Percentiles rank a stretch among this genome's conserved stretches.
These are phyloP conservation scores for Malus hybrid DNA, from an alignment of 331 rosid genomes.

Conservation along the genomic window DNA sequence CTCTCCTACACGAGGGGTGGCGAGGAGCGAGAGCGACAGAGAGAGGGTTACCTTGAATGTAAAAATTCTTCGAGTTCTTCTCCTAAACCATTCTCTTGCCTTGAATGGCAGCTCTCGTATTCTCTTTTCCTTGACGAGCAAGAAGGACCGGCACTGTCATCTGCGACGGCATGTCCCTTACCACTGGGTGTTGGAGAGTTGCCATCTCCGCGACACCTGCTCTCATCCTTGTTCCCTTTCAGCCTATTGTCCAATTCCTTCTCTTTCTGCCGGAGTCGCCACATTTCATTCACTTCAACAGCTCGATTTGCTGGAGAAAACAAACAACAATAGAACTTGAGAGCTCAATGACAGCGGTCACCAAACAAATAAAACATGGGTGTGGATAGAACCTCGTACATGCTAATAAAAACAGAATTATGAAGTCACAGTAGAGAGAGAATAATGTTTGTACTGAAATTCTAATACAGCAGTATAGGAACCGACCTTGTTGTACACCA, in stretches of 20 bases:
- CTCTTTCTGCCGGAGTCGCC: constrained; percentile 71
- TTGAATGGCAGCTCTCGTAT: constrained; percentile 30
- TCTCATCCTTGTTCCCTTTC: constrained; percentile 34
- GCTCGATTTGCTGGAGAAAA: constrained; percentile 55
- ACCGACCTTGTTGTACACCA: constrained; percentile 87
- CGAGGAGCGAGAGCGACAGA: neutral
- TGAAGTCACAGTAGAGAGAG: no score
- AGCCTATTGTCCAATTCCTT: constrained; percentile 55
- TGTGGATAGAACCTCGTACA: neutral
- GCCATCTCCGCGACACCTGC: constrained; percentile 20
- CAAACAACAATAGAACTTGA: neutral
- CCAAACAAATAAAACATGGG: neutral
- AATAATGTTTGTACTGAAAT: neutral
- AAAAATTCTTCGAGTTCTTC: constrained; percentile 83
- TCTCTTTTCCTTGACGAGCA: constrained; percentile 33
- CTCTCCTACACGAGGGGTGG: neutral
- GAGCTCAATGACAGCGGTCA: neutral
- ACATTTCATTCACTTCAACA: constrained; percentile 90
- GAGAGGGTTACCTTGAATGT: constrained; percentile 36
- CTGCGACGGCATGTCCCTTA: constrained; percentile 9
- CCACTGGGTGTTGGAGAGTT: constrained; percentile 13
- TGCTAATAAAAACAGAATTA: neutral
- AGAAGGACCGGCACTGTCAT: constrained; percentile 24
- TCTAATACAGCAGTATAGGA: neutral
- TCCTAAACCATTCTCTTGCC: constrained; percentile 41